These are phyloP conservation scores for Stentor coeruleus DNA, from an alignment of 73 alveolate species.

Conservation along the genomic window DNA sequence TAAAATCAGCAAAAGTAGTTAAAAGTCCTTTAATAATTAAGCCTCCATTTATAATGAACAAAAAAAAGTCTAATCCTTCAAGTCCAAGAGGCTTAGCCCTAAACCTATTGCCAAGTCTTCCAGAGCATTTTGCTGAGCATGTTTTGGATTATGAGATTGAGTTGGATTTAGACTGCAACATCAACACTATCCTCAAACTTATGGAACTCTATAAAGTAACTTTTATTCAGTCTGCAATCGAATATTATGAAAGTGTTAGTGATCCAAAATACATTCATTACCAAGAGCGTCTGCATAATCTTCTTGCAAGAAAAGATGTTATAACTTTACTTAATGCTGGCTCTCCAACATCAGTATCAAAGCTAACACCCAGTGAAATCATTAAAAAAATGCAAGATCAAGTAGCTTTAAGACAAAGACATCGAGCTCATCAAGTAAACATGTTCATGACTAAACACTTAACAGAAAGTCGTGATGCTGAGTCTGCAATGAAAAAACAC, in stretches of 20 bases:
- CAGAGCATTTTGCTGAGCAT: background rate
- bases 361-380: background rate
- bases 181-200: background rate
- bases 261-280: background rate
- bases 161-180: background rate
- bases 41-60: too few species aligned
- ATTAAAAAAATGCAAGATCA: background rate
- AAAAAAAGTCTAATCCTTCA: background rate
- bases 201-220: background rate
- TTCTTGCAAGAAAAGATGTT: slow-evolving; percentile 21
- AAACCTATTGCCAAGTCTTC: background rate
- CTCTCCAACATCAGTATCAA: background rate
- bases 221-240: slow-evolving; percentile 5
- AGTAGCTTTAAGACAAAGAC: background rate
- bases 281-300: slow-evolving; percentile 4
- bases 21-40: too few species aligned
- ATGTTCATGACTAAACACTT: background rate
- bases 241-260: background rate
- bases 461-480: slow-evolving; percentile 15
- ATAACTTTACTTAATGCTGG: background rate
- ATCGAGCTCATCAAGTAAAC: background rate
- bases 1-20: too few species aligned
- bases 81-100: background rate
- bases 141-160: background rate
- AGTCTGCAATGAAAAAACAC: background rate